Conservation (phyloP, 345 rosid genomes). For the Gossypium arboreum region DNA sequence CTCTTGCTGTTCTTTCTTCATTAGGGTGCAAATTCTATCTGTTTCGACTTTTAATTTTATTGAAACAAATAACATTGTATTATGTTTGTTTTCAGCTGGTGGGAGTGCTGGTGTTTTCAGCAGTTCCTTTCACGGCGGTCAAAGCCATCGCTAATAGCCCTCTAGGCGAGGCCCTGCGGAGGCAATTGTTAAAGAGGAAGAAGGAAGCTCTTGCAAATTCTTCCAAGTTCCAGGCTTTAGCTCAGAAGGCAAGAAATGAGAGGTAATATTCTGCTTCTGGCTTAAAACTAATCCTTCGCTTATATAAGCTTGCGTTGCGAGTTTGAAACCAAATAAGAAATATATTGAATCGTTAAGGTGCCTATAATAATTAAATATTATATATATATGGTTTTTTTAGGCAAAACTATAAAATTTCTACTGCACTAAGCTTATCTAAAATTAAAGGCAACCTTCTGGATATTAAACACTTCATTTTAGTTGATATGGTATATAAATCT, state of each 20-base stretch:
- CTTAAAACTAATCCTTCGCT: not conserved
- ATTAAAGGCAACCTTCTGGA: no score
- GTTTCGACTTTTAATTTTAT: not conserved
- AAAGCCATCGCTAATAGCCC: constrained; percentile 93
- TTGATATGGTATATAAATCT: no score
- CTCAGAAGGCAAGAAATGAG: constrained; percentile 60
- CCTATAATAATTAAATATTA: no score
- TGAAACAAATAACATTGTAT: not conserved
- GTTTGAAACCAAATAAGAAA: not conserved
- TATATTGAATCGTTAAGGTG: no score
- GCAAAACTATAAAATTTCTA: no score
- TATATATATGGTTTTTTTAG: no score
- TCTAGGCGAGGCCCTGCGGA: constrained; percentile 64
- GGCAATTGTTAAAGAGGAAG: constrained; percentile 63
- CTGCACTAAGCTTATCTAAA: no score
- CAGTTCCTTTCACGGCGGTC: constrained; percentile 84
- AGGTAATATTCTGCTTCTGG: constrained; percentile 41
- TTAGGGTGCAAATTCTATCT: not conserved
- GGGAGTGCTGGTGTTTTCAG: constrained; percentile 85
- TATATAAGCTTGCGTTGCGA: not conserved
- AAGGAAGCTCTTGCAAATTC: constrained; percentile 55
- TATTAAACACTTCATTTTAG: no score
- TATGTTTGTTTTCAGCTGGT: constrained; percentile 47
- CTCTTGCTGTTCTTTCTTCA: not conserved
- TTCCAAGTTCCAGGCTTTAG: constrained; percentile 50